Percentiles rank a stretch among this genome's conserved stretches.
Evolutionary conservation across 768 basidiomycete species (phyloP).

Genomic region (Strobilomyces dryophilus): DNA sequence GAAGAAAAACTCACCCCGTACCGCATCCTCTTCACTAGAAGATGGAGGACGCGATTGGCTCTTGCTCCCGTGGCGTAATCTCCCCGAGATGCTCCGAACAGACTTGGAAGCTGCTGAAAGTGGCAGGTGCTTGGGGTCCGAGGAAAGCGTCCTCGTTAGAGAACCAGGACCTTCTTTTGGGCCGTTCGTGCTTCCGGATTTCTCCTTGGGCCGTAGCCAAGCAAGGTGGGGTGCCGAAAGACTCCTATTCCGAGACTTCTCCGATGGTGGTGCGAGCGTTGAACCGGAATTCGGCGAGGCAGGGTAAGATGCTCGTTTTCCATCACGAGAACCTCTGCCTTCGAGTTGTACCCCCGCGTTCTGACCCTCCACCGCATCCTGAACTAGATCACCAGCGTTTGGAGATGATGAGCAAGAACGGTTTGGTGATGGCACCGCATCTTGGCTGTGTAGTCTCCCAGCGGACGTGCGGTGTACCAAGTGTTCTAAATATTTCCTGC

Average conservation of each 20-base stretch:
- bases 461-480: conserved; percentile 67
- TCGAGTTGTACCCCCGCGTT: not conserved
- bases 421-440: conserved; percentile 48
- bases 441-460: conserved; percentile 76
- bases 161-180: conserved; percentile 10
- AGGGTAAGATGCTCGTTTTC: conserved; percentile 23
- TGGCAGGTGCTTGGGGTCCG: conserved; percentile 10
- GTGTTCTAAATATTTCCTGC: conserved; percentile 71
- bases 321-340: conserved; percentile 9
- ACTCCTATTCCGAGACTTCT: conserved; percentile 43
- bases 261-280: conserved; percentile 13
- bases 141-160: conserved; percentile 14
- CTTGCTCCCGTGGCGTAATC: conserved; percentile 19
- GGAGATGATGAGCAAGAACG: conserved; percentile 32
- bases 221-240: conserved; percentile 58
- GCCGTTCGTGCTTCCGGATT: conserved; percentile 1
- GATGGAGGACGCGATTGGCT: conserved; percentile 14
- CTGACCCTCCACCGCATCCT: not conserved
- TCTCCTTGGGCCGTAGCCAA: conserved; percentile 44
- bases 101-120: conserved; percentile 5
- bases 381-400: not conserved
- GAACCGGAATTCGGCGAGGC: conserved; percentile 1
- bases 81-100: conserved; percentile 21
- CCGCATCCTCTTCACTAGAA: conserved; percentile 6
- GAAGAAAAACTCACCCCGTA: conserved; percentile 15